phyloP scores from a whole-genome alignment of 2,329 filamentous ascomycete genomes.

The Alternaria sp. region DNA sequence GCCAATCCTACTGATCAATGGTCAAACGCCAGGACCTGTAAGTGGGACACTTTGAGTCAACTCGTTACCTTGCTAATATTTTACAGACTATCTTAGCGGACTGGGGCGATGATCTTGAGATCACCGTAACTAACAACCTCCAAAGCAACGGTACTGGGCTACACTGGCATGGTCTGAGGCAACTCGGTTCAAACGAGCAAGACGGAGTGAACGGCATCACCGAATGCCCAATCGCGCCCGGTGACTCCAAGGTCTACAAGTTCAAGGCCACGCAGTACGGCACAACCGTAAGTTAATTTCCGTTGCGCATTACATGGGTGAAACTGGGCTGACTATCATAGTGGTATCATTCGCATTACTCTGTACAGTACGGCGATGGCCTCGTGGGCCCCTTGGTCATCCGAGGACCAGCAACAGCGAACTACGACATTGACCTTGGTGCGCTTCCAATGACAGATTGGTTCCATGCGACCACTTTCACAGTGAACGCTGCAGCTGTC shows the following conservation, averaged over 20 bases:
- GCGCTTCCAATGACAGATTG: slow-evolving; percentile 49
- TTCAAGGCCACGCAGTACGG: slow-evolving; percentile 48
- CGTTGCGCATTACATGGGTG: not conserved
- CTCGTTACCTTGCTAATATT: slow-evolving; percentile 17
- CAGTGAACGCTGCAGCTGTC: slow-evolving; percentile 39
- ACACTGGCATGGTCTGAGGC: slow-evolving; percentile 60
- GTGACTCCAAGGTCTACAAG: slow-evolving; percentile 44
- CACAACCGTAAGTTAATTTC: slow-evolving; percentile 29
- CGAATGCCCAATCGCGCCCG: slow-evolving; percentile 72
- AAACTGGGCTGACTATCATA: slow-evolving; percentile 44
- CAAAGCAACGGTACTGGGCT: slow-evolving; percentile 57
- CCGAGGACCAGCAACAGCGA: slow-evolving; percentile 48
- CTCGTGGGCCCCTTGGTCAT: slow-evolving; percentile 51
- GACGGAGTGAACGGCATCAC: slow-evolving; percentile 59
- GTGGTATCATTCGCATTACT: slow-evolving; percentile 56
- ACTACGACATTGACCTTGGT: slow-evolving; percentile 55
- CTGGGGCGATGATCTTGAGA: slow-evolving; percentile 49
- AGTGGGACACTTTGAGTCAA: slow-evolving; percentile 25
- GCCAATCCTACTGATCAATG: slow-evolving; percentile 53
- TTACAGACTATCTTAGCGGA: slow-evolving; percentile 51
- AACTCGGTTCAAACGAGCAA: slow-evolving; percentile 50
- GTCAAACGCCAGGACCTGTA: slow-evolving; percentile 56
- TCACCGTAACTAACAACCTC: slow-evolving; percentile 48
- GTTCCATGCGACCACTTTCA: slow-evolving; percentile 38
- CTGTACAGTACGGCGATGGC: slow-evolving; percentile 52